Evolutionary conservation across 352 stramenopile genomes (phyloP).

Genomic region (Phytophthora melonis): DNA sequence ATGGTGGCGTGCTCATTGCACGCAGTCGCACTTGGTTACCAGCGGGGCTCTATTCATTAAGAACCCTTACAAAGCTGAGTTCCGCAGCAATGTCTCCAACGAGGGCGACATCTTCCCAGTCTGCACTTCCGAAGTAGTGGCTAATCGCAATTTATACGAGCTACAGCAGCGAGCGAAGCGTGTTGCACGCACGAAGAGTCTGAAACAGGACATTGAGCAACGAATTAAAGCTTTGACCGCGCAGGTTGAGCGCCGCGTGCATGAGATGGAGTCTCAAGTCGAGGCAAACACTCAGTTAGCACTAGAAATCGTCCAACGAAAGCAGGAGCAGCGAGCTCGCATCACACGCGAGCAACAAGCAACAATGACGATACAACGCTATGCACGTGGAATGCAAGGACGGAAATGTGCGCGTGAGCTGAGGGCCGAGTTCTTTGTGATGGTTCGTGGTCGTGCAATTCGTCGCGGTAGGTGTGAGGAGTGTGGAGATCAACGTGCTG

Average conservation of each 20-base stretch:
- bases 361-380: constrained; percentile 58
- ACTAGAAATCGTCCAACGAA: constrained; percentile 36
- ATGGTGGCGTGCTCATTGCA: constrained; percentile 73
- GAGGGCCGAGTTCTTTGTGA: constrained; percentile 70
- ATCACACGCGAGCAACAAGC: constrained; percentile 53
- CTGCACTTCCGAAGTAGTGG: constrained; percentile 59
- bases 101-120: constrained; percentile 38
- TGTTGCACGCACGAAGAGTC: constrained; percentile 14
- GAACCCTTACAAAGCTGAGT: constrained; percentile 22
- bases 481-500: constrained; percentile 70
- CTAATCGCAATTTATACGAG: constrained; percentile 56
- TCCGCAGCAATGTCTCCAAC: constrained; percentile 34
- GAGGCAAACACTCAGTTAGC: constrained; percentile 67
- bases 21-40: constrained; percentile 49
- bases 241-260: constrained; percentile 45
- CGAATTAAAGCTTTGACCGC: constrained; percentile 28
- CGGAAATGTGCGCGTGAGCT: constrained; percentile 52
- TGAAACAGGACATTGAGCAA: constrained; percentile 35
- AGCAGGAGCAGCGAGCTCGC: constrained; percentile 41
- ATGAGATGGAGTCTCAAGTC: constrained; percentile 66
- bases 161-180: constrained; percentile 39
- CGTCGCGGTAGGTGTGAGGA: constrained; percentile 79
- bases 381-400: constrained; percentile 54
- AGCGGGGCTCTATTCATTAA: constrained; percentile 19
- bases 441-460: constrained; percentile 73